Percentiles rank a stretch among this genome's conserved stretches.
Conservation (phyloP, 2,329 filamentous ascomycete species). For the Paracamarosporium sp. region DNA sequence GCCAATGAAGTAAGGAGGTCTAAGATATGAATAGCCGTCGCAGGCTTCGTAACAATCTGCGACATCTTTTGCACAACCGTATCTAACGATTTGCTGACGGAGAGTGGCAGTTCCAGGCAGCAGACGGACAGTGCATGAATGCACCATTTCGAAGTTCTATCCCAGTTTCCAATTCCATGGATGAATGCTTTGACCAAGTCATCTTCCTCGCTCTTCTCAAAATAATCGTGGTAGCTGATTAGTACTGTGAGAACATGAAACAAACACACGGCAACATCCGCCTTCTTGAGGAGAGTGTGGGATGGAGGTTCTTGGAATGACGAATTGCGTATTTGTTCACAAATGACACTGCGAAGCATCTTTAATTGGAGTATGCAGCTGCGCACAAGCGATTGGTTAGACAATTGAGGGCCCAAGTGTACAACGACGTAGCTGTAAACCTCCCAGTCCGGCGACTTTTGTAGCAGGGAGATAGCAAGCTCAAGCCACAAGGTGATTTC, state of each 20-base stretch:
- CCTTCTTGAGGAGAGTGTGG: slow-evolving; percentile 80
- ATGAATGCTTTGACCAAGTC: slow-evolving; percentile 88
- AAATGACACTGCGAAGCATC: slow-evolving; percentile 76
- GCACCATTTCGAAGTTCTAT: slow-evolving; percentile 87
- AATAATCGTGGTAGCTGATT: slow-evolving; percentile 87
- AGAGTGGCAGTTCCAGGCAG: slow-evolving; percentile 89
- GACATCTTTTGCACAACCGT: slow-evolving; percentile 92
- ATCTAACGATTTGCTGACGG: slow-evolving; percentile 83
- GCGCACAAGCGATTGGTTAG: slow-evolving; percentile 85
- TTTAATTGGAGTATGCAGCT: slow-evolving; percentile 77
- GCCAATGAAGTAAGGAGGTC: slow-evolving; percentile 93
- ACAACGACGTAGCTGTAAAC: slow-evolving; percentile 89
- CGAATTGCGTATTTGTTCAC: slow-evolving; percentile 80
- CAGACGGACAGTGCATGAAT: slow-evolving; percentile 95
- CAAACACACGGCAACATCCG: slow-evolving; percentile 86
- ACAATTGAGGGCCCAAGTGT: slow-evolving; percentile 84
- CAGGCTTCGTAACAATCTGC: slow-evolving; percentile 91
- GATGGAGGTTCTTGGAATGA: slow-evolving; percentile 82
- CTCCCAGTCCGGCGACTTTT: slow-evolving; percentile 83
- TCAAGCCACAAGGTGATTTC: slow-evolving; percentile 71
- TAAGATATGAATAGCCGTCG: slow-evolving; percentile 91
- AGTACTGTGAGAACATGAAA: slow-evolving; percentile 88
- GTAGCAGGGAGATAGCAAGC: slow-evolving; percentile 74
- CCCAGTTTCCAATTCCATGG: slow-evolving; percentile 81
- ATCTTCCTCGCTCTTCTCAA: slow-evolving; percentile 84